phyloP scores from a whole-genome alignment of 1,139 yeast species.

The Candida neerlandica region DNA sequence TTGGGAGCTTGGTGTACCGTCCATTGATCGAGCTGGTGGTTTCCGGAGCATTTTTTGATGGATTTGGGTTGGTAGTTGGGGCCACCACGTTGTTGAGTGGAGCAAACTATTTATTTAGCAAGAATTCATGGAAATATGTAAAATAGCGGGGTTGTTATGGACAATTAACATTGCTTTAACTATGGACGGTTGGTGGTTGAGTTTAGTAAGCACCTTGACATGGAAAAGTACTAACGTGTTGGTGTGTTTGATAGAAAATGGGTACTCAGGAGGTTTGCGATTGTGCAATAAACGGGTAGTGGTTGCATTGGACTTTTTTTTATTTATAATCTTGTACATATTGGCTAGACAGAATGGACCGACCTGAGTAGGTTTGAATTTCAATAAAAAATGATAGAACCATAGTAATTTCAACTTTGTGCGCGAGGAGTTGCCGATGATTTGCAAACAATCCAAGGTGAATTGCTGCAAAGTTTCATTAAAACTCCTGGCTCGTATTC shows the following conservation, averaged over 20 bases:
- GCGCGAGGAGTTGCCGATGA: slow-evolving; percentile 5
- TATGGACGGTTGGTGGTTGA: slow-evolving; percentile 8
- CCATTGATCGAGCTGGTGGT: slow-evolving; percentile 54
- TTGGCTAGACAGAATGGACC: slow-evolving; percentile 14
- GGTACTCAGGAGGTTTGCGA: neutral
- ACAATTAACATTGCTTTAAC: slow-evolving; percentile 14
- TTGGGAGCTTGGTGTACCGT: slow-evolving; percentile 71
- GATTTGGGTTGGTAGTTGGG: slow-evolving; percentile 54
- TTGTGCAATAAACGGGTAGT: neutral
- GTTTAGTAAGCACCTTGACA: slow-evolving; percentile 7
- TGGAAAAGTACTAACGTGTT: slow-evolving; percentile 8
- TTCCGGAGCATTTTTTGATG: slow-evolving; percentile 16
- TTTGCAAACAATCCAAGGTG: slow-evolving; percentile 9
- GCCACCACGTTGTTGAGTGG: slow-evolving; percentile 81
- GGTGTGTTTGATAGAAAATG: neutral
- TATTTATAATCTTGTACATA: slow-evolving; percentile 8
- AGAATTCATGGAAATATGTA: slow-evolving; percentile 57
- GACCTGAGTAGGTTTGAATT: slow-evolving; percentile 7
- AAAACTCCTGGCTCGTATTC: slow-evolving; percentile 5
- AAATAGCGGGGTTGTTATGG: slow-evolving; percentile 16
- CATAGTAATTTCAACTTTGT: slow-evolving; percentile 6
- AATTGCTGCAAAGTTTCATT: slow-evolving; percentile 7
- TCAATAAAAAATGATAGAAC: slow-evolving; percentile 14
- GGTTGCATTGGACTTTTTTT: slow-evolving; percentile 5
- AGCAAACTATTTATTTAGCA: slow-evolving; percentile 68